These are phyloP conservation scores for Corylus heterophylla DNA, from an alignment of 306 rosid species.

Conservation along the genomic window DNA sequence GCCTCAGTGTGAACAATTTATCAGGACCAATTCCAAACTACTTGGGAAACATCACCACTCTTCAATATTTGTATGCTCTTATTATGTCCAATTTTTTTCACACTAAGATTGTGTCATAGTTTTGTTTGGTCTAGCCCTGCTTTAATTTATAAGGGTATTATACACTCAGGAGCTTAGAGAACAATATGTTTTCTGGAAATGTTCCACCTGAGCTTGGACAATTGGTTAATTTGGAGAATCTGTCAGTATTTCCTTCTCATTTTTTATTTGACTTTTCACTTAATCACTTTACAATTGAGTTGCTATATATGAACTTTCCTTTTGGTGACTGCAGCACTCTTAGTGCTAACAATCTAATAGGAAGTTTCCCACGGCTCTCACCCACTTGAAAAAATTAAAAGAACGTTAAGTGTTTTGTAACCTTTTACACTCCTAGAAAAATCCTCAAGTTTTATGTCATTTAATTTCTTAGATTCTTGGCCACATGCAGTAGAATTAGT, in stretches of 20 bases:
- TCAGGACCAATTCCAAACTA: constrained; percentile 29
- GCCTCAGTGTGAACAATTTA: constrained; percentile 8
- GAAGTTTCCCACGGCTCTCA: constrained; percentile 20
- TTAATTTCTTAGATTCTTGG: not conserved
- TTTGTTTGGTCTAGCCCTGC: no score
- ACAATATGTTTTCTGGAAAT: not conserved
- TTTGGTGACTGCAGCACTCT: constrained; percentile 22
- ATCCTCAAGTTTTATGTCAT: no score
- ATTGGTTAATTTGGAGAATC: constrained; percentile 7
- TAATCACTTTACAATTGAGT: not conserved
- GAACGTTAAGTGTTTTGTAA: not conserved
- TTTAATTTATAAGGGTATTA: no score
- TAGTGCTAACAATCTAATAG: constrained; percentile 26
- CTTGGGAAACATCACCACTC: constrained; percentile 25
- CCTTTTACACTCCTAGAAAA: not conserved
- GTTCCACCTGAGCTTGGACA: constrained; percentile 10
- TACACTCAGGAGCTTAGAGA: constrained; percentile 12
- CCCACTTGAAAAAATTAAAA: constrained; percentile 7
- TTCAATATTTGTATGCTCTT: constrained; percentile 17
- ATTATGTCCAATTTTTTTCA: no score
- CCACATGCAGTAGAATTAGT: constrained; percentile 25
- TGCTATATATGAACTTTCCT: not conserved
- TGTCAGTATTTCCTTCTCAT: not conserved
- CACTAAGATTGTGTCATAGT: no score
- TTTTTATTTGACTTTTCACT: no score